Percentiles rank a stretch among this genome's conserved stretches.
phyloP scores from a whole-genome alignment of 768 basidiomycete genomes.

The Porpolomopsis calyptriformis region DNA sequence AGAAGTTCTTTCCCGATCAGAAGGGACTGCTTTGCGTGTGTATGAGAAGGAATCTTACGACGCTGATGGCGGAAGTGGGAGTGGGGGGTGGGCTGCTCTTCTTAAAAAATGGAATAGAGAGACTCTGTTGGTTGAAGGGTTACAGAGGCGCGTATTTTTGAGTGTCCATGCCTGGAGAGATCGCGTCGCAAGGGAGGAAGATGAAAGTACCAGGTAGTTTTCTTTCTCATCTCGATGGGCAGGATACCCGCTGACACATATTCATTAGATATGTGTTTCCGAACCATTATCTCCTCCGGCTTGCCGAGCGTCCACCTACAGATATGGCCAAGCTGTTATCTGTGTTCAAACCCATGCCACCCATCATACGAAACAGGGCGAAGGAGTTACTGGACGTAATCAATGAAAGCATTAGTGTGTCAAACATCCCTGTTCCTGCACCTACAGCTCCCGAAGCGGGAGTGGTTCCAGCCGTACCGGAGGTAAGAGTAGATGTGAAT shows the following conservation, averaged over 20 bases:
- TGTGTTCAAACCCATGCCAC: constrained; percentile 49
- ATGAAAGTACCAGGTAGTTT: constrained; percentile 68
- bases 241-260: too few relatives aligned
- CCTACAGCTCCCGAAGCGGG: background rate
- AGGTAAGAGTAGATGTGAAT: constrained; percentile 7
- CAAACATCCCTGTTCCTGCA: background rate
- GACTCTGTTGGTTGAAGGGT: constrained; percentile 29
- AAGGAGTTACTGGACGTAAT: constrained; percentile 61
- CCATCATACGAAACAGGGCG: constrained; percentile 49
- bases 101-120: constrained; percentile 78
- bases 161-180: constrained; percentile 81
- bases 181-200: constrained; percentile 62
- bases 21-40: constrained; percentile 62
- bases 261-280: constrained; percentile 59
- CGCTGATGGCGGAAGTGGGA: constrained; percentile 47
- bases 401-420: constrained; percentile 28
- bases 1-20: constrained; percentile 61
- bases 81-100: constrained; percentile 67
- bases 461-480: constrained; percentile 2
- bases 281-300: constrained; percentile 62
- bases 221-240: constrained; percentile 1
- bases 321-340: constrained; percentile 53
- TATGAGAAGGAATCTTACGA: constrained; percentile 69
- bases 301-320: constrained; percentile 61
- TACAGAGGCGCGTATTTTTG: constrained; percentile 54